These are phyloP conservation scores for Gloeophyllum trabeum DNA, from an alignment of 768 basidiomycete species.

Conservation along the genomic window DNA sequence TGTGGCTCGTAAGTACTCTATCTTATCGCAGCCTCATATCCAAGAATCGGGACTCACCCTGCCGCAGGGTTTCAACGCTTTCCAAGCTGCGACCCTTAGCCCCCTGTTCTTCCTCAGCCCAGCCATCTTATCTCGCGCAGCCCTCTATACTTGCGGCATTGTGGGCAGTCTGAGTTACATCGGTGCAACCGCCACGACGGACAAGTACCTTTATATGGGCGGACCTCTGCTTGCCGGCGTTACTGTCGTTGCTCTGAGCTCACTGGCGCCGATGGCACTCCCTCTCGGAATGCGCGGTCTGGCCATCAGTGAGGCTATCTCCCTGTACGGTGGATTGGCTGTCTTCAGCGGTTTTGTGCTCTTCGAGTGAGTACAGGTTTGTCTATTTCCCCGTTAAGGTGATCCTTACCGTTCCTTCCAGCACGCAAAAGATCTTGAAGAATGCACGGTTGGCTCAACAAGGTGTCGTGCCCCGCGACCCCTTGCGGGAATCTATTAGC, in stretches of 20 bases:
- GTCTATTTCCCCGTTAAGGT: neutral
- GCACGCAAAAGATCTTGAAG: constrained; percentile 77
- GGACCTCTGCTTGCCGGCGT: constrained; percentile 84
- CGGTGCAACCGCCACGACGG: constrained; percentile 79
- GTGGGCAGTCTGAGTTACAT: constrained; percentile 83
- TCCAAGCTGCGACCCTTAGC: constrained; percentile 77
- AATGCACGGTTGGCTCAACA: constrained; percentile 66
- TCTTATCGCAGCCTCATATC: neutral
- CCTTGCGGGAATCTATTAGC: constrained; percentile 66
- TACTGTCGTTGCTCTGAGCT: constrained; percentile 77
- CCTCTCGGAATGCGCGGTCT: constrained; percentile 72
- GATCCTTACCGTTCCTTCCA: constrained; percentile 15
- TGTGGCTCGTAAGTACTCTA: constrained; percentile 55
- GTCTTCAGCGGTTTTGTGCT: constrained; percentile 83
- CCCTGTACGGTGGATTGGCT: constrained; percentile 80
- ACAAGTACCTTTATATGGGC: constrained; percentile 78
- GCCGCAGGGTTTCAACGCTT: constrained; percentile 67
- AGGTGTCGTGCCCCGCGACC: constrained; percentile 57
- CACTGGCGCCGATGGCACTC: constrained; percentile 84
- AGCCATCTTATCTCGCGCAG: constrained; percentile 76
- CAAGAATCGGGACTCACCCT: neutral
- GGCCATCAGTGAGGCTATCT: constrained; percentile 65
- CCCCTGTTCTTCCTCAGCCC: constrained; percentile 87
- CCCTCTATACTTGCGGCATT: constrained; percentile 77
- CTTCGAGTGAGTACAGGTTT: constrained; percentile 50